These are phyloP conservation scores for Macrophomina phaseolina DNA, from an alignment of 2,329 filamentous ascomycete genomes.

Conservation along the genomic window DNA sequence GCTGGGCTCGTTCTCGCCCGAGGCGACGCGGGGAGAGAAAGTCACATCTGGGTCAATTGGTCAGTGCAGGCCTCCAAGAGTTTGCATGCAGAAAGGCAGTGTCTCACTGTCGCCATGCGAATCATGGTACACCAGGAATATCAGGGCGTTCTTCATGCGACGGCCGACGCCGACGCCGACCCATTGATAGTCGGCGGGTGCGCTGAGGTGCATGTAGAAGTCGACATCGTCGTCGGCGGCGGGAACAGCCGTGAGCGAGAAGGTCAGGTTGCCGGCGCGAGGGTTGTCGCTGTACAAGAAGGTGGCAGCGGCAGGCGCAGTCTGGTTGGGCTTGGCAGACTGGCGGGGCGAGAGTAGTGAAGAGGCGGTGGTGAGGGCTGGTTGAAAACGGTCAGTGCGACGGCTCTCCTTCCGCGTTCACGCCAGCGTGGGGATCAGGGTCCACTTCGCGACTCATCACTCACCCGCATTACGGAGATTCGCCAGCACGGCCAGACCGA, in stretches of 20 bases:
- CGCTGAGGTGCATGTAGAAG: slow-evolving; percentile 62
- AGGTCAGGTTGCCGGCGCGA: slow-evolving; percentile 32
- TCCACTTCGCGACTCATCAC: slow-evolving; percentile 12
- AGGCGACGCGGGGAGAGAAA: slow-evolving; percentile 60
- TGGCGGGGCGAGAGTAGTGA: not conserved
- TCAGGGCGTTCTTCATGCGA: slow-evolving; percentile 59
- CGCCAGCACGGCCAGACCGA: slow-evolving; percentile 19
- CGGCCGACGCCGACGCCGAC: slow-evolving; percentile 62
- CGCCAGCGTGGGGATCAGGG: slow-evolving; percentile 17
- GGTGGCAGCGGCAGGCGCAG: slow-evolving; percentile 5
- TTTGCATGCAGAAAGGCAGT: too few relatives aligned
- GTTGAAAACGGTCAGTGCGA: slow-evolving; percentile 17
- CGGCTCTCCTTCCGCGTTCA: slow-evolving; percentile 13
- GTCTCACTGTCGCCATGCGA: slow-evolving; percentile 46
- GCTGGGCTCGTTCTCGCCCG: slow-evolving; percentile 60
- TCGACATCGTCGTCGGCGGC: slow-evolving; percentile 46
- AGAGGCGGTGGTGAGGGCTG: slow-evolving; percentile 10
- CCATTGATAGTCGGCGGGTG: slow-evolving; percentile 56
- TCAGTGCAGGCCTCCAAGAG: not conserved
- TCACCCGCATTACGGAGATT: slow-evolving; percentile 13
- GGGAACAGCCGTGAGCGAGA: slow-evolving; percentile 32
- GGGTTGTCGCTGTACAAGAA: slow-evolving; percentile 28
- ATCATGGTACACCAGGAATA: slow-evolving; percentile 62
- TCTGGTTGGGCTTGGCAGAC: not conserved
- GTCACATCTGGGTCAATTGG: slow-evolving; percentile 50